These are phyloP conservation scores for Ascomycota sp. DNA, from an alignment of 2,329 filamentous ascomycete species.

Conservation along the genomic window DNA sequence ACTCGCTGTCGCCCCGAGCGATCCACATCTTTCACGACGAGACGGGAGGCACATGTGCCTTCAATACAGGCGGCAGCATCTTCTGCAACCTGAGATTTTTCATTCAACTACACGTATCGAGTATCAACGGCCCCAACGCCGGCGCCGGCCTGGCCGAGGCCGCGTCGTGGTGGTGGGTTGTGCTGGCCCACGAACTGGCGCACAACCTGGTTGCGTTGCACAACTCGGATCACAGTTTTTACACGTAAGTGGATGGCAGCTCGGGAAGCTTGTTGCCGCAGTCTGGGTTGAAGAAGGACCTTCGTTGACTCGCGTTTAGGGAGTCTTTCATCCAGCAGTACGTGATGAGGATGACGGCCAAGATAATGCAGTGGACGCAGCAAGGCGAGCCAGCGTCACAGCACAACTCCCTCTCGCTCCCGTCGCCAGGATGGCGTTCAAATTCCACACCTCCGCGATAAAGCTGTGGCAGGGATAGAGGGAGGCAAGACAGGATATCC, in stretches of 20 bases:
- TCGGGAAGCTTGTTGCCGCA: not conserved
- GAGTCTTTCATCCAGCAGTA: conserved; percentile 65
- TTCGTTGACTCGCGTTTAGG: conserved; percentile 13
- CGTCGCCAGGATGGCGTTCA: conserved; percentile 1
- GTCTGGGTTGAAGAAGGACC: not conserved
- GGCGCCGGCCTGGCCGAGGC: conserved; percentile 39
- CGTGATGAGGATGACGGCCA: conserved; percentile 47
- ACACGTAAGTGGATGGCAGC: conserved; percentile 33
- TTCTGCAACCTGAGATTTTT: conserved; percentile 93
- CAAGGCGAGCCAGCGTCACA: not conserved
- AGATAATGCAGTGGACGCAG: conserved; percentile 20
- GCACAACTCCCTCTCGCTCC: conserved; percentile 1
- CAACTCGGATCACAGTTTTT: conserved; percentile 62
- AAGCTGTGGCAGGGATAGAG: not conserved
- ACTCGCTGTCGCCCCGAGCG: conserved; percentile 44
- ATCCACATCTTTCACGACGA: conserved; percentile 81
- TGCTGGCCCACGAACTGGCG: conserved; percentile 86
- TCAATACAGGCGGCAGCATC: conserved; percentile 70
- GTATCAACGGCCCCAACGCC: conserved; percentile 15
- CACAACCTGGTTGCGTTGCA: conserved; percentile 77
- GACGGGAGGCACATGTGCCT: conserved; percentile 65
- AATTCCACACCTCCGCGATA: conserved; percentile 7
- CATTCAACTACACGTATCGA: conserved; percentile 48
- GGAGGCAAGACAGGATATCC: conserved; percentile 3
- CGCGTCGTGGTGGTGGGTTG: conserved; percentile 79